Conservation (phyloP, 2,329 filamentous ascomycete genomes). For the Cytospora piceicola region DNA sequence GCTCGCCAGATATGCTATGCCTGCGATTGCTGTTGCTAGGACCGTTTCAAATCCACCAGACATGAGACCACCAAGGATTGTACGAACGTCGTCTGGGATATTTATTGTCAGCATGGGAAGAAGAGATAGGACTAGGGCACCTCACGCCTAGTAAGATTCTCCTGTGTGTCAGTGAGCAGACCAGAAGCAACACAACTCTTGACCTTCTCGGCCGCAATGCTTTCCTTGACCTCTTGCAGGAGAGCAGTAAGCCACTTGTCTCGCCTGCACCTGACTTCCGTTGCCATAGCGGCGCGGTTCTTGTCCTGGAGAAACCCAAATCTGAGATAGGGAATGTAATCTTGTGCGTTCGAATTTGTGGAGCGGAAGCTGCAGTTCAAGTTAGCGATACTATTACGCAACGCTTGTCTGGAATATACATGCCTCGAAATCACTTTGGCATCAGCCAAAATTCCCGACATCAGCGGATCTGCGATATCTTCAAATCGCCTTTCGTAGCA, state of each 20-base stretch:
- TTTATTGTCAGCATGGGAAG: neutral
- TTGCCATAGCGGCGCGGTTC: neutral
- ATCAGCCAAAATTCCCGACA: conserved; percentile 16
- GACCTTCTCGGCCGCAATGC: neutral
- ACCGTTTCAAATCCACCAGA: conserved; percentile 35
- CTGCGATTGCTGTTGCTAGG: conserved; percentile 33
- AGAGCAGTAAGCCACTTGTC: conserved; percentile 17
- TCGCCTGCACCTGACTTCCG: conserved; percentile 10
- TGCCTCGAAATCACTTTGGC: conserved; percentile 22
- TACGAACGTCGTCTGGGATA: conserved; percentile 30
- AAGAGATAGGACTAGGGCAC: neutral
- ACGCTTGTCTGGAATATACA: neutral
- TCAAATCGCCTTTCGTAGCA: conserved; percentile 21
- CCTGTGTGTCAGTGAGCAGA: conserved; percentile 15
- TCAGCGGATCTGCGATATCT: conserved; percentile 19
- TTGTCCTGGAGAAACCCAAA: conserved; percentile 7
- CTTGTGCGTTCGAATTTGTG: conserved; percentile 19
- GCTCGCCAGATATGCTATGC: conserved; percentile 31
- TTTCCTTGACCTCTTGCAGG: conserved; percentile 13
- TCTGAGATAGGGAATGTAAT: conserved; percentile 19
- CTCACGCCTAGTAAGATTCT: conserved; percentile 7
- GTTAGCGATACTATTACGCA: neutral
- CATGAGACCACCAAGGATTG: conserved; percentile 34
- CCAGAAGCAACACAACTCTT: conserved; percentile 17
- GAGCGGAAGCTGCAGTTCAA: conserved; percentile 19